Evolutionary conservation across 192 early-diverging fungal genomes (phyloP), one percentile per base, ranked within the genome.

Genomic region (Fimicolochytrium jonesii): DNA sequence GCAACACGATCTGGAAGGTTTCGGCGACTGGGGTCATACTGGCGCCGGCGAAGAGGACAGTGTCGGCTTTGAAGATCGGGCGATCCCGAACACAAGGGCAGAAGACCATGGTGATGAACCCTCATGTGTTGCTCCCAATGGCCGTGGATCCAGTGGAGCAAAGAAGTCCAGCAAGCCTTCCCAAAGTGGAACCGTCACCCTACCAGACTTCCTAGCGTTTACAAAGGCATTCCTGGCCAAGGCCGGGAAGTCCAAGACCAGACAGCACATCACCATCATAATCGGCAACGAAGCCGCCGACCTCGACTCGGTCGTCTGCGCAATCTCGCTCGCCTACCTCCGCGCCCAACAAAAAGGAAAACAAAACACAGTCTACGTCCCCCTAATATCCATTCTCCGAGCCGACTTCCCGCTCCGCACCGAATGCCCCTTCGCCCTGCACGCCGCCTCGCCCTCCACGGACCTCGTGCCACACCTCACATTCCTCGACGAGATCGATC

Each of bases 271-370:
- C 25, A 68, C 69, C 18, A 20, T 90, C 29, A 84, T 88, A 22
- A 71, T 78, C 26, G 88, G 88, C 29, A 90, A 90, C 59, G 88
- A 90, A 64, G 84, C 87, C n/a, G 86, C 85, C 23, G 87, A 85
- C 86, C 71, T 28, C 32, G 6, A 34, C 18, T 43, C n/a, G 17
- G 67, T 89, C 33, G 77, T 82, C 4, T 81, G 82, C 1, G 64
- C 87, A 0, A 48, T 88, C 25, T 44, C 80, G 3, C 79, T 76
- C 34, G 75, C 87, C 36, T 84, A 57, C 70, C 71, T 83, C 3
- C 79, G 53, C 46, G 64, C 47, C 33, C 49, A 50, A 35, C 48
- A 48, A 7, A 43, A 53, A 9, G 10, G 23, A 29, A 2, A 28
- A 36, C 7, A 26, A 53, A 7, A 42, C 13, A 9, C 51, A 5